Percentiles rank a stretch among this genome's conserved stretches.
Conservation (phyloP, 306 rosid species). For the Inga leiocalycina region DNA sequence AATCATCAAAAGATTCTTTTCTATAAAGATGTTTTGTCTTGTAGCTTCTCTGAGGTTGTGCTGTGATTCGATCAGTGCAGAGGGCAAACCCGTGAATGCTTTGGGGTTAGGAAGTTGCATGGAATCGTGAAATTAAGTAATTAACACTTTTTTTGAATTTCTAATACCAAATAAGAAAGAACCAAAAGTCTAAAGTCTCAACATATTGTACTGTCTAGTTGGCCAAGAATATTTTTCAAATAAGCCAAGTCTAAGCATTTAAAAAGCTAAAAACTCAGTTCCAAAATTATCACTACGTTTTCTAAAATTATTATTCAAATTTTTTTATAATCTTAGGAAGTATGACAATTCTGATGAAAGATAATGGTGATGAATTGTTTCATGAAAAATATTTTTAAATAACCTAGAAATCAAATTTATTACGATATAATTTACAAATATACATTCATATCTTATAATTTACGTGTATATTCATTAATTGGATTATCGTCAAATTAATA, state of each 20-base stretch:
- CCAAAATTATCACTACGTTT: background rate
- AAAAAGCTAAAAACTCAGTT: background rate
- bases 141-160: background rate
- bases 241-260: background rate
- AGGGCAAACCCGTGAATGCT: constrained; percentile 40
- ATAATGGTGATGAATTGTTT: background rate
- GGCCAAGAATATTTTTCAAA: background rate
- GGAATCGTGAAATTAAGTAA: background rate
- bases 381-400: no score
- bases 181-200: background rate
- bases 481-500: background rate
- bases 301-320: no score
- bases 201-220: background rate
- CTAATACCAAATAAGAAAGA: background rate
- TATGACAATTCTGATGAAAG: no score
- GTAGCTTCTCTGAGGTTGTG: constrained; percentile 29
- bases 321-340: background rate
- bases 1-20: background rate
- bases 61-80: constrained; percentile 25
- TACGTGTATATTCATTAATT: no score
- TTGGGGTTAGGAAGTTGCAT: constrained; percentile 27
- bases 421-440: background rate
- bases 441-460: no score
- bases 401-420: background rate
- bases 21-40: constrained; percentile 29